Evolutionary conservation across 2,329 filamentous ascomycete species (phyloP).

Genomic region (Penicillium janthinellum): DNA sequence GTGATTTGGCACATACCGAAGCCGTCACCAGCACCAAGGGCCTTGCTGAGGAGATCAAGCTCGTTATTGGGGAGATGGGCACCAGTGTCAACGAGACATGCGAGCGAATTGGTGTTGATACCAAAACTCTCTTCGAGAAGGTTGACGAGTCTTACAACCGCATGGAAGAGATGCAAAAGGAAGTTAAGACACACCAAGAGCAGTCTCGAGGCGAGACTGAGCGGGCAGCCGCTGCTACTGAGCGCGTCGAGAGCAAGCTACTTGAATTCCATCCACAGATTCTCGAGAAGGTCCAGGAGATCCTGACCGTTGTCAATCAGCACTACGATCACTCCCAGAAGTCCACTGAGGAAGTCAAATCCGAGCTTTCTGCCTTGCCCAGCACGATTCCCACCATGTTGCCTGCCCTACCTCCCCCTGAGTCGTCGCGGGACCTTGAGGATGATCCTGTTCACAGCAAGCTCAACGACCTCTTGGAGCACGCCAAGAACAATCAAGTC

Average conservation of each 20-base stretch:
- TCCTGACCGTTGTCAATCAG: slow-evolving; percentile 78
- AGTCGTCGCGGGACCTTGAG: slow-evolving; percentile 52
- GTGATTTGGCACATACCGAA: slow-evolving; percentile 71
- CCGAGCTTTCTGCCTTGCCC: slow-evolving; percentile 54
- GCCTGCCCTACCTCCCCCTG: slow-evolving; percentile 50
- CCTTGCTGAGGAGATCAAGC: slow-evolving; percentile 82
- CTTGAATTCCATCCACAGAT: slow-evolving; percentile 86
- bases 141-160: slow-evolving; percentile 78
- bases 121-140: slow-evolving; percentile 79
- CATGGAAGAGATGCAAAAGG: slow-evolving; percentile 71
- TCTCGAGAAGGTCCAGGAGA: slow-evolving; percentile 79
- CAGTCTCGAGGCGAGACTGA: slow-evolving; percentile 79
- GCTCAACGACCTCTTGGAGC: slow-evolving; percentile 51
- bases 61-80: slow-evolving; percentile 82
- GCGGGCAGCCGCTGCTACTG: slow-evolving; percentile 71
- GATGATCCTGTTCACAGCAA: slow-evolving; percentile 65
- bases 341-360: slow-evolving; percentile 62
- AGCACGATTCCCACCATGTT: slow-evolving; percentile 59
- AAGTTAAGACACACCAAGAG: slow-evolving; percentile 76
- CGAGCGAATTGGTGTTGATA: slow-evolving; percentile 84
- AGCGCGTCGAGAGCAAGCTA: slow-evolving; percentile 75
- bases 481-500: slow-evolving; percentile 53
- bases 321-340: slow-evolving; percentile 87
- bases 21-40: slow-evolving; percentile 74
- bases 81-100: slow-evolving; percentile 77